A percentile compares a stretch with the other conserved stretches of the same genome.
Evolutionary conservation across 176 grass and related monocot genomes (phyloP).

Genomic region (Ananas comosus): DNA sequence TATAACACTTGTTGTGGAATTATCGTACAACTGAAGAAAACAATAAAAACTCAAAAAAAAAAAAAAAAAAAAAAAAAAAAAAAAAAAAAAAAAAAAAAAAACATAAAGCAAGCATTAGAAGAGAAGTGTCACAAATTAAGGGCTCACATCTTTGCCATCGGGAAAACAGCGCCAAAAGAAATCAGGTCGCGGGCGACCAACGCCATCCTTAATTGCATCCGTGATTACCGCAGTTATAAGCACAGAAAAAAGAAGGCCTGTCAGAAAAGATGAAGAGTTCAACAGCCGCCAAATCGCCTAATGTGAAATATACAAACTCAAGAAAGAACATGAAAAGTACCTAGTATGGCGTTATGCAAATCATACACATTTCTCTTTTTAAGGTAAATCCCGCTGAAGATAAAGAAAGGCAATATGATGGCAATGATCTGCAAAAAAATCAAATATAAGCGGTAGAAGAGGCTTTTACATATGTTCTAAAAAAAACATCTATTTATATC

Average conservation of each 20-base stretch:
- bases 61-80: not conserved
- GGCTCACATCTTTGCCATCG: slow-evolving; percentile 40
- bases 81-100: not conserved
- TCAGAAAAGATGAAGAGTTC: slow-evolving; percentile 4
- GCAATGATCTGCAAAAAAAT: slow-evolving; percentile 41
- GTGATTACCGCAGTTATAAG: slow-evolving; percentile 2
- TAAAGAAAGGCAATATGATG: slow-evolving; percentile 49
- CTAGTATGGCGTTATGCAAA: slow-evolving; percentile 67
- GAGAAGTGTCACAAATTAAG: not conserved
- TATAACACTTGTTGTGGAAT: slow-evolving; percentile 39
- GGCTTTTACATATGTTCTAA: not conserved
- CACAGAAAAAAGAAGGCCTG: slow-evolving; percentile 41
- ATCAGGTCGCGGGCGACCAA: not conserved
- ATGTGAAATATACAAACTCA: not conserved
- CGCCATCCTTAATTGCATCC: not conserved
- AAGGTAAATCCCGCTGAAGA: slow-evolving; percentile 52
- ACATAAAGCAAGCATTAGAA: not conserved
- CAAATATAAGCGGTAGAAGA: slow-evolving; percentile 13
- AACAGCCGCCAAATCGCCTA: slow-evolving; percentile 12
- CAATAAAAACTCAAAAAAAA: no score
- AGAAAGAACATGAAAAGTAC: slow-evolving; percentile 17
- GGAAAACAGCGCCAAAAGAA: slow-evolving; percentile 6
- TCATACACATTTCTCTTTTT: slow-evolving; percentile 75
- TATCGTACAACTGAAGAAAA: slow-evolving; percentile 13
- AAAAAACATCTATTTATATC: no score